These are phyloP conservation scores for Verticillium longisporum DNA, from an alignment of 2,329 filamentous ascomycete species.

Conservation along the genomic window DNA sequence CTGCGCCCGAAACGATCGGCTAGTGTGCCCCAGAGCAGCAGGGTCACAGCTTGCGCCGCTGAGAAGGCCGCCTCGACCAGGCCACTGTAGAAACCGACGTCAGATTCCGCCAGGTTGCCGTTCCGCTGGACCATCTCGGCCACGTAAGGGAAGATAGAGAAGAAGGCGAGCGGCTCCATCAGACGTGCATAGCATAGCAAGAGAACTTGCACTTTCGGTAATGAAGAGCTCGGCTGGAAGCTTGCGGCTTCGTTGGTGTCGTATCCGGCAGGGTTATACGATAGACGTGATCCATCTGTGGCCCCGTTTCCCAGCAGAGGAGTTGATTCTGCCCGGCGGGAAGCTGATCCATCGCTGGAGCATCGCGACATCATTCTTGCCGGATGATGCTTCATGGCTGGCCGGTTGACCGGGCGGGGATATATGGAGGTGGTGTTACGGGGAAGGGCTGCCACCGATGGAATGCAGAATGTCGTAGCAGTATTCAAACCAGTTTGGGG, in stretches of 20 bases:
- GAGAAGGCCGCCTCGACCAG: constrained; percentile 71
- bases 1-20: constrained; percentile 64
- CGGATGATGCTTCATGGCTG: not conserved
- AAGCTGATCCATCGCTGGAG: not conserved
- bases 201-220: constrained; percentile 55
- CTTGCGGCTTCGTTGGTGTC: not conserved
- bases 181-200: constrained; percentile 67
- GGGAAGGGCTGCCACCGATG: not conserved
- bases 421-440: not conserved
- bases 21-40: constrained; percentile 63
- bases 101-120: constrained; percentile 52
- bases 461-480: not conserved
- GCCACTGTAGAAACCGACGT: constrained; percentile 75
- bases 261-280: not conserved
- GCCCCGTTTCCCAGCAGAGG: not conserved
- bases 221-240: not conserved
- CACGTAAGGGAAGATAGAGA: constrained; percentile 75
- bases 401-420: not conserved
- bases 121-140: constrained; percentile 68
- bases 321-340: not conserved
- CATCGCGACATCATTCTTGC: not conserved
- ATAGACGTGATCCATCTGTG: not conserved
- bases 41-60: constrained; percentile 67
- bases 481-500: not conserved
- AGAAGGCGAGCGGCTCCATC: constrained; percentile 75